Evolutionary conservation across 2,329 filamentous ascomycete genomes (phyloP).

Genomic region (Teratosphaeria pseudoeucalypti): DNA sequence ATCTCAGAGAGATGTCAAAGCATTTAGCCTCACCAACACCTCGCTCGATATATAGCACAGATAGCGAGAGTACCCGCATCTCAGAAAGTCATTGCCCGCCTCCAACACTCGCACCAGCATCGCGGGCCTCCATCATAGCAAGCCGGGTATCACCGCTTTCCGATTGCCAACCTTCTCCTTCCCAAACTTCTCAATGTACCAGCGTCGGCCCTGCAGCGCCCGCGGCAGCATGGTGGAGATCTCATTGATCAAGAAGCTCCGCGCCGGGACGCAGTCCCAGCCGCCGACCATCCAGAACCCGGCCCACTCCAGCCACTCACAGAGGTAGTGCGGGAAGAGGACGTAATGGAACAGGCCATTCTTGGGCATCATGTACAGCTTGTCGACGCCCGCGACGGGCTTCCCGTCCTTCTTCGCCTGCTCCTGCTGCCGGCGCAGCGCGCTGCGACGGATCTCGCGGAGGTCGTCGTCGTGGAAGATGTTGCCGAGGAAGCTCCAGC

Average conservation of each 20-base stretch:
- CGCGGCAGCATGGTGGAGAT: slow-evolving; percentile 81
- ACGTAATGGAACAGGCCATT: slow-evolving; percentile 73
- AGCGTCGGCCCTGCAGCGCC: slow-evolving; percentile 67
- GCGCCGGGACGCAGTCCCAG: slow-evolving; percentile 59
- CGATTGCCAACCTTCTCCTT: slow-evolving; percentile 64
- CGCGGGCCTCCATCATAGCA: slow-evolving; percentile 30
- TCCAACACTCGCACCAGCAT: neutral
- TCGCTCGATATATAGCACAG: neutral
- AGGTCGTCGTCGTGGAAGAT: slow-evolving; percentile 85
- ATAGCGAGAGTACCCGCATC: neutral
- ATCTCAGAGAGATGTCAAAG: neutral
- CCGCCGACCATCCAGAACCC: slow-evolving; percentile 73
- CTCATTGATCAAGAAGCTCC: slow-evolving; percentile 78
- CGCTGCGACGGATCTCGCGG: slow-evolving; percentile 69
- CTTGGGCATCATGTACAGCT: slow-evolving; percentile 78
- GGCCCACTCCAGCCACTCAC: slow-evolving; percentile 92
- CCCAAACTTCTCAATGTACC: slow-evolving; percentile 86
- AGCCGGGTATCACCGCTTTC: slow-evolving; percentile 61
- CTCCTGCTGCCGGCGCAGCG: slow-evolving; percentile 49
- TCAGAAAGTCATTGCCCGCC: neutral
- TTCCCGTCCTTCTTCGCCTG: slow-evolving; percentile 34
- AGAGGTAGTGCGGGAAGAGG: slow-evolving; percentile 88
- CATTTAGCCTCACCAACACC: neutral
- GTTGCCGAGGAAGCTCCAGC: slow-evolving; percentile 65
- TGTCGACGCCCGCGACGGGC: slow-evolving; percentile 49